phyloP scores from a whole-genome alignment of 352 stramenopile species.

The Phytophthora brassicae region DNA sequence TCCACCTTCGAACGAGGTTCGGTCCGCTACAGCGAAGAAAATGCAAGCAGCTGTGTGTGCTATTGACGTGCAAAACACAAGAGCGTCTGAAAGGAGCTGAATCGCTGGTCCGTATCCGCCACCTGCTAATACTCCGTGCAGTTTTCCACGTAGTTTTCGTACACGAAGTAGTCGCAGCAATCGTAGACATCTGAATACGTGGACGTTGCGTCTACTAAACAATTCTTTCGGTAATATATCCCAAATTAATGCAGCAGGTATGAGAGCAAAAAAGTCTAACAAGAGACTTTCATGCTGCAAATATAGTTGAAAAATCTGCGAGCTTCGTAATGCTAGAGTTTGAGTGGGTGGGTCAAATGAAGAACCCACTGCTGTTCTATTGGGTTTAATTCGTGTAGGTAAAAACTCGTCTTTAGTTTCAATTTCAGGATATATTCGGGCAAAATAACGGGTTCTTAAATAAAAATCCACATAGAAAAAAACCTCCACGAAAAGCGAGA shows the following conservation, averaged over 20 bases:
- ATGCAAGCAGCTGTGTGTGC: constrained; percentile 52
- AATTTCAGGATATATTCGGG: constrained; percentile 16
- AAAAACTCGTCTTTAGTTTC: constrained; percentile 19
- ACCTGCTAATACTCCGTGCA: constrained; percentile 51
- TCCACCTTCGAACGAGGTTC: constrained; percentile 42
- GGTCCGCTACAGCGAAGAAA: constrained; percentile 62
- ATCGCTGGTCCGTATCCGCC: constrained; percentile 40
- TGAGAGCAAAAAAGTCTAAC: constrained; percentile 34
- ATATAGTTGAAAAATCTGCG: constrained; percentile 39
- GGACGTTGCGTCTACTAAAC: constrained; percentile 28
- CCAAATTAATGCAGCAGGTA: constrained; percentile 54
- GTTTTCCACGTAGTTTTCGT: constrained; percentile 36
- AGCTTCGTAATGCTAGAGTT: constrained; percentile 15
- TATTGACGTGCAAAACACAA: constrained; percentile 43
- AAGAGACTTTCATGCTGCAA: constrained; percentile 41
- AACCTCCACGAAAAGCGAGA: constrained; percentile 41
- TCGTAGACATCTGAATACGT: constrained; percentile 41
- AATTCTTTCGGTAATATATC: constrained; percentile 57
- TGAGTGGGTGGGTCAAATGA: constrained; percentile 4
- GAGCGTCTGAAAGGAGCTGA: constrained; percentile 52
- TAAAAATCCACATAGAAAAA: constrained; percentile 64
- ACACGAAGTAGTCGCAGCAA: constrained; percentile 52
- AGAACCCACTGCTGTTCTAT: background rate
- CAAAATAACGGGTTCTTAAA: constrained; percentile 49
- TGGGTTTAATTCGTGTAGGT: background rate